These are phyloP conservation scores for Sugiyamaella pinicola DNA, from an alignment of 1,139 yeast genomes.

Conservation along the genomic window DNA sequence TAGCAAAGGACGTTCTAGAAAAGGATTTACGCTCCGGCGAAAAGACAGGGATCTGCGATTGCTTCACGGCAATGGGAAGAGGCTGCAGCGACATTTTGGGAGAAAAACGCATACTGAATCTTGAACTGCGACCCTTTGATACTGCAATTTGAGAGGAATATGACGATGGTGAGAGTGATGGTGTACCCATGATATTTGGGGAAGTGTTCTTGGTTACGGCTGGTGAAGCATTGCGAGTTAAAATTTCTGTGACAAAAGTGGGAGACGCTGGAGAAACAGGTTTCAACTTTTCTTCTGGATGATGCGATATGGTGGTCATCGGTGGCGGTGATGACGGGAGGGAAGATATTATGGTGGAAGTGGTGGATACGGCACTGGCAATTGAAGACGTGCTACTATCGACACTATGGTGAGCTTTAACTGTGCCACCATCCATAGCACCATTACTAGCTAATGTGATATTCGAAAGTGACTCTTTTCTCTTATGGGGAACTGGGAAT, in stretches of 20 bases:
- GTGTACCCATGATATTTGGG: neutral
- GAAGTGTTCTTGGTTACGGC: neutral
- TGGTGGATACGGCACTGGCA: neutral
- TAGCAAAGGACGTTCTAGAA: slow-evolving; percentile 15
- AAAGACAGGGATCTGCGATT: slow-evolving; percentile 24
- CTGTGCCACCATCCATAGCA: neutral
- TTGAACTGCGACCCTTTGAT: slow-evolving; percentile 3
- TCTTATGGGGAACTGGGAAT: slow-evolving; percentile 5
- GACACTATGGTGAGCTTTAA: neutral
- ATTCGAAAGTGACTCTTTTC: slow-evolving; percentile 4
- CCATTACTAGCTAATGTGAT: neutral
- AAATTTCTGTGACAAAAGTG: no score
- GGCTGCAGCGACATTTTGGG: slow-evolving; percentile 3
- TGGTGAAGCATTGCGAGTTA: no score
- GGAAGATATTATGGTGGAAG: neutral
- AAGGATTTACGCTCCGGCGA: slow-evolving; percentile 21
- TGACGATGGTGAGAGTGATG: neutral
- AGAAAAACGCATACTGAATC: slow-evolving; percentile 3
- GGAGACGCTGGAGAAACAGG: no score
- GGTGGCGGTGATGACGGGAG: neutral
- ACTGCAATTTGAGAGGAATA: slow-evolving; percentile 2
- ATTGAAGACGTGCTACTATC: slow-evolving; percentile 10
- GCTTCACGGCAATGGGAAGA: neutral
- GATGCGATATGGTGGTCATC: neutral
- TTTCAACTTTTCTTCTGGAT: no score